Base-by-base conservation (phyloP, 345 rosid species). In the Carallia brachiata region DNA sequence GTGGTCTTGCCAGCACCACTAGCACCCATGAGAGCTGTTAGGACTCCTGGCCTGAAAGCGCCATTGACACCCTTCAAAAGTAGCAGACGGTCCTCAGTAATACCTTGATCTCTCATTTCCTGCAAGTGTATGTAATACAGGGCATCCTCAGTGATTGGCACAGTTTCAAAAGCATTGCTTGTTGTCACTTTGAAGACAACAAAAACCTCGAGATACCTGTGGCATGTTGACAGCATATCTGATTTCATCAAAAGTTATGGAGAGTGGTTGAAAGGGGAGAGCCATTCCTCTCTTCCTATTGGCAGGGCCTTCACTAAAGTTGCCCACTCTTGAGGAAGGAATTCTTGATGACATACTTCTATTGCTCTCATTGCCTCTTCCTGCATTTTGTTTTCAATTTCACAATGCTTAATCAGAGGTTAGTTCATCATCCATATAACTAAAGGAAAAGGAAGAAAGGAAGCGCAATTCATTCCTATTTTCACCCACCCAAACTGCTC, bases 1-100 rank as follows among this genome's bases (percentile, higher is more conserved):
- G 93, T 88, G 66, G 93, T 88, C 66, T 88, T 88, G 12, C 93
- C 90, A 52, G 90, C 90, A 3, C 93, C 93, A 40, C 90, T 86
- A 50, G 86, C 72, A 6, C 93, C 93, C 90, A 88, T 88, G n/a
- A 88, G 73, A 52, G 93, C 90, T 9, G 89, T 84, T 32, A 88
- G 80, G 62, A 88, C 84, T 40, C 93, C 90, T 6, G 93, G 87
- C 78, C 89, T 83, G 62, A 88, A 88, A 55, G 89, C 83, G 17
- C 90, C 93, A 61, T 73, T 86, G 36, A 86, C 88, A 12, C 93
- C 87, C 67, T 83, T 88, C 68, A 88, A 69, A 74, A 88, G 89
- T 31, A 80, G 85, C 34, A 88, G 75, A 50, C 77, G 72, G n/a
- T 83, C 84, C 65, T 83, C 89, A 0, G 32, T 62, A 57, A 85